Evolutionary conservation across 139 green algal species (phyloP).

Genomic region (Tetratostichococcus sp.): DNA sequence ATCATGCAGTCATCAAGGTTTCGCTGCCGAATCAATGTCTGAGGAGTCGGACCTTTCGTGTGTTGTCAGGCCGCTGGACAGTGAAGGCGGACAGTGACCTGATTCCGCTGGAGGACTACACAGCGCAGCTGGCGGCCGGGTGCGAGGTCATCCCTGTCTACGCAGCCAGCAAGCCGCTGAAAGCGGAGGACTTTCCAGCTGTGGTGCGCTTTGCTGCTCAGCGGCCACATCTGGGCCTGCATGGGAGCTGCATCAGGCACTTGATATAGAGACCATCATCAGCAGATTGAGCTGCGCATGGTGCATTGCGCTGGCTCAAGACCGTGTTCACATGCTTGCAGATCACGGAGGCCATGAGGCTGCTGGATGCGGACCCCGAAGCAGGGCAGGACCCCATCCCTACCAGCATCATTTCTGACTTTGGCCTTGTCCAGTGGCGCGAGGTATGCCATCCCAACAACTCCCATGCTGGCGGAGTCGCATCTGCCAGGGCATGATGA

Average conservation of each 20-base stretch:
- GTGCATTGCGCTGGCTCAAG: too few relatives aligned
- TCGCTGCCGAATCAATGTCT: neutral
- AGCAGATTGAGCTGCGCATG: too few relatives aligned
- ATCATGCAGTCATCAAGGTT: too few relatives aligned
- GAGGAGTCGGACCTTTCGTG: too few relatives aligned
- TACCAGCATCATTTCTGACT: slow-evolving; percentile 6
- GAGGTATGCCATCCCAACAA: too few relatives aligned
- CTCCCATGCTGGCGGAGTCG: too few relatives aligned
- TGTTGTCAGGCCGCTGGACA: neutral
- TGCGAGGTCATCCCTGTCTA: slow-evolving; percentile 11
- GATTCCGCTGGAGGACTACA: neutral
- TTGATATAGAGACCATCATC: too few relatives aligned
- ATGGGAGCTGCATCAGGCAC: too few relatives aligned
- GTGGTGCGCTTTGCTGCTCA: neutral
- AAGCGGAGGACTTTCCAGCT: neutral
- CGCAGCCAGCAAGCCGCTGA: slow-evolving; percentile 7
- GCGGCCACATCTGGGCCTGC: neutral
- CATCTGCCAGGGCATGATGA: too few relatives aligned
- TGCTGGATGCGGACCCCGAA: neutral
- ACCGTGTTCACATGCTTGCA: neutral
- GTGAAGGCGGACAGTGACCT: neutral
- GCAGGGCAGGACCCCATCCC: slow-evolving; percentile 29
- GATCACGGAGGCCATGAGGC: neutral
- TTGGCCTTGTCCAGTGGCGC: slow-evolving; percentile 13
- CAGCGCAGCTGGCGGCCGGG: neutral